These are phyloP conservation scores for Bruguiera parviflora DNA, from an alignment of 345 rosid genomes.

Conservation along the genomic window DNA sequence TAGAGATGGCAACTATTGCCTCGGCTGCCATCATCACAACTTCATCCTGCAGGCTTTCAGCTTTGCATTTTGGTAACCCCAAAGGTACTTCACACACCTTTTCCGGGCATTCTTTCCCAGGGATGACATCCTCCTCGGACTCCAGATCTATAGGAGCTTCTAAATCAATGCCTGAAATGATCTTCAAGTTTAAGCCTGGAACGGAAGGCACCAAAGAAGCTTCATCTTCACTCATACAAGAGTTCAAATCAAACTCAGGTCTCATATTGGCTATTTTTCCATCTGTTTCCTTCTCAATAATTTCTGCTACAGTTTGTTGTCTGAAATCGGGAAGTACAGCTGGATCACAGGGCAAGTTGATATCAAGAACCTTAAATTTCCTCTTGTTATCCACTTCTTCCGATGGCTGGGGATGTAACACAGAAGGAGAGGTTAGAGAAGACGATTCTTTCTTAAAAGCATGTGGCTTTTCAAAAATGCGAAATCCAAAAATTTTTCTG, in stretches of 20 bases:
- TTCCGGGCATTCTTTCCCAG: conserved; percentile 32
- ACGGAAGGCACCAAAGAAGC: conserved; percentile 30
- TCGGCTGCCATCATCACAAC: conserved; percentile 58
- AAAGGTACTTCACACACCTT: conserved; percentile 28
- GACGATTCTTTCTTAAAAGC: conserved; percentile 37
- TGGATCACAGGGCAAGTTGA: conserved; percentile 74
- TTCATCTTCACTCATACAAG: conserved; percentile 61
- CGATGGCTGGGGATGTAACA: conserved; percentile 29
- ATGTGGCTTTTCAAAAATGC: conserved; percentile 38
- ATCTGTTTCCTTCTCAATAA: conserved; percentile 37
- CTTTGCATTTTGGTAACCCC: conserved; percentile 25
- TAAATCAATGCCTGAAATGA: conserved; percentile 54
- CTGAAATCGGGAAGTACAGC: conserved; percentile 41
- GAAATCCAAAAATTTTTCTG: conserved; percentile 56
- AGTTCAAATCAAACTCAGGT: conserved; percentile 67
- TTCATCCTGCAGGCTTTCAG: conserved; percentile 41
- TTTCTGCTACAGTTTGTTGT: conserved; percentile 37
- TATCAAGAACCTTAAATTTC: conserved; percentile 54
- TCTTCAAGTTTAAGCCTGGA: conserved; percentile 34
- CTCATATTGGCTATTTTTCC: conserved; percentile 35
- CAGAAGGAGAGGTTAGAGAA: conserved; percentile 32
- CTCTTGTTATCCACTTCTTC: conserved; percentile 35
- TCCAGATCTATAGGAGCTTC: conserved; percentile 65
- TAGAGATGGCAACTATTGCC: conserved; percentile 73
- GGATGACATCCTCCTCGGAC: conserved; percentile 43